A percentile compares a stretch with the other conserved stretches of the same genome.
Conservation (phyloP, 2,329 filamentous ascomycete species). For the Biscogniauxia marginata region DNA sequence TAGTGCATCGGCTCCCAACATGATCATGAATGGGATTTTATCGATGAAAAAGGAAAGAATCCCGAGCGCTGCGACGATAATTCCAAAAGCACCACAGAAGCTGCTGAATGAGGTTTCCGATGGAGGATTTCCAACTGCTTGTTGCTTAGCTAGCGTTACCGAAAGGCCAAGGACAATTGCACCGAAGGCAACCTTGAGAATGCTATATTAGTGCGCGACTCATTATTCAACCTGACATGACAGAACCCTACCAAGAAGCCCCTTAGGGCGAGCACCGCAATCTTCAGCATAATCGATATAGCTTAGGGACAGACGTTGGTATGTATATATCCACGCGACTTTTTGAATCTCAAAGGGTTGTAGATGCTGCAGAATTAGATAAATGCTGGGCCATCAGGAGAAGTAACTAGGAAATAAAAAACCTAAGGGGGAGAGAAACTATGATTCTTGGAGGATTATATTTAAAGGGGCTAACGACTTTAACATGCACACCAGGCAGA, state of each 20-base stretch:
- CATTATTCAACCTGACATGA: no score
- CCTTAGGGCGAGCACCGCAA: slow-evolving; percentile 20
- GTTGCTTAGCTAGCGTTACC: slow-evolving; percentile 32
- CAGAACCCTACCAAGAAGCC: slow-evolving; percentile 25
- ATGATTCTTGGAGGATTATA: neutral
- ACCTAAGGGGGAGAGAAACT: neutral
- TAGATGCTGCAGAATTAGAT: neutral
- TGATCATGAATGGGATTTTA: slow-evolving; percentile 26
- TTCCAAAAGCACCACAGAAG: slow-evolving; percentile 34
- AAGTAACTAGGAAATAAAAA: neutral
- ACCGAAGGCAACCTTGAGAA: slow-evolving; percentile 31
- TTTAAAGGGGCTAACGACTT: no score
- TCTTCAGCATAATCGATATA: slow-evolving; percentile 21
- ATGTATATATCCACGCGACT: neutral
- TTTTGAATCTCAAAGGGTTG: neutral
- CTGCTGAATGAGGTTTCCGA: slow-evolving; percentile 33
- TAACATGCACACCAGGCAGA: no score
- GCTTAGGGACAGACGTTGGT: neutral
- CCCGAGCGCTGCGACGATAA: slow-evolving; percentile 30
- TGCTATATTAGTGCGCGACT: neutral
- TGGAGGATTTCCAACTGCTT: slow-evolving; percentile 25
- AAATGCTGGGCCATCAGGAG: no score
- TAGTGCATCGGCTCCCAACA: slow-evolving; percentile 28
- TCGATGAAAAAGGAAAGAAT: slow-evolving; percentile 29
- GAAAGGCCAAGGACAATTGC: slow-evolving; percentile 34